Evolutionary conservation across 805 yeast genomes (phyloP).

Genomic region (Myxozyma mucilagina): DNA sequence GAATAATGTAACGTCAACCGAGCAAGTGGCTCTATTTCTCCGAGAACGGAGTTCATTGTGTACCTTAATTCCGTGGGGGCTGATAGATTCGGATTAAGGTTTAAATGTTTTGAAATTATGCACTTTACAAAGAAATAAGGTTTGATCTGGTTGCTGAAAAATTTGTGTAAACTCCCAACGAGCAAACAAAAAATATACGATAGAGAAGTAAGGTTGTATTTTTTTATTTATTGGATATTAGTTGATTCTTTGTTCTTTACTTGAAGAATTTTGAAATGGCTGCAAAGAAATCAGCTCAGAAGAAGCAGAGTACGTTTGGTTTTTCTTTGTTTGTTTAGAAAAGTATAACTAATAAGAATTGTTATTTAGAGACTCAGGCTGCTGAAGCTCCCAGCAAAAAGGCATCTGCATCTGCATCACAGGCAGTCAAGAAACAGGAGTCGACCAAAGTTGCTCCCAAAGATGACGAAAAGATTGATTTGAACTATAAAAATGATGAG

Average conservation of each 20-base stretch:
- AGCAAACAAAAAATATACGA: not conserved
- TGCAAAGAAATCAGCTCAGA: constrained; percentile 9
- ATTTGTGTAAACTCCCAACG: constrained; percentile 20
- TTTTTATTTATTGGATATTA: not conserved
- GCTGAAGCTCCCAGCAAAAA: not conserved
- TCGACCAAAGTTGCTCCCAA: not conserved
- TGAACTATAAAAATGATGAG: not conserved
- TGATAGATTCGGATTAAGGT: not conserved
- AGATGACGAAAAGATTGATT: not conserved
- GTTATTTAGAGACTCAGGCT: not conserved
- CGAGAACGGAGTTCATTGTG: too few species aligned
- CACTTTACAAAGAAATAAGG: not conserved
- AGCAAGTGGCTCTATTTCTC: too few species aligned
- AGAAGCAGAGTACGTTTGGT: constrained; percentile 6
- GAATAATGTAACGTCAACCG: too few species aligned
- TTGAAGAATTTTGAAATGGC: not conserved
- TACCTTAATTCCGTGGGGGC: not conserved
- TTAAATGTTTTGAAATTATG: not conserved
- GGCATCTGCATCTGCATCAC: not conserved
- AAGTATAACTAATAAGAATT: not conserved
- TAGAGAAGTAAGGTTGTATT: not conserved
- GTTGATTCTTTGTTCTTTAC: not conserved
- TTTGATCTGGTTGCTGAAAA: not conserved
- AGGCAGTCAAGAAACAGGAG: not conserved
- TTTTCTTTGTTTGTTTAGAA: not conserved